Evolutionary conservation across 2,329 filamentous ascomycete species (phyloP).

Genomic region (Pseudocercospora vitis): DNA sequence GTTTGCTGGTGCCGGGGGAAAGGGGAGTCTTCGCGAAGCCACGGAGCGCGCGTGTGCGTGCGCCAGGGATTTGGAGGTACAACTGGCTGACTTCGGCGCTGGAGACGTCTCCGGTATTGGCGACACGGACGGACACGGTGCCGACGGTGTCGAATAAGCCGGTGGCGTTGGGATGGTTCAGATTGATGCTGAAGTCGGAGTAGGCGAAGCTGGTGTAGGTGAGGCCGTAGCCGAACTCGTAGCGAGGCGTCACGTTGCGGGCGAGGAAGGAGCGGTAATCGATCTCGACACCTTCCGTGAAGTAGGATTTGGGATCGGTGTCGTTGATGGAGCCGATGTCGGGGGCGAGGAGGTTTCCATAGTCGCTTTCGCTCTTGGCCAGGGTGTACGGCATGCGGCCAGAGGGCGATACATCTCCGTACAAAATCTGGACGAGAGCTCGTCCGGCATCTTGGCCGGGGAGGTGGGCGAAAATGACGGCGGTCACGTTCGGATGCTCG

Average conservation of each 20-base stretch:
- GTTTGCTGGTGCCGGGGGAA: constrained; percentile 20
- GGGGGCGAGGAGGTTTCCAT: constrained; percentile 24
- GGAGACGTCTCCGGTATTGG: constrained; percentile 59
- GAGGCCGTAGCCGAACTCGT: constrained; percentile 1
- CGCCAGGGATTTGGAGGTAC: constrained; percentile 42
- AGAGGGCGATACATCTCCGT: constrained; percentile 30
- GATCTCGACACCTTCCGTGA: constrained; percentile 43
- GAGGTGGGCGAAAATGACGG: constrained; percentile 31
- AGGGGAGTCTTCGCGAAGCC: constrained; percentile 42
- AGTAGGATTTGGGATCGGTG: constrained; percentile 41
- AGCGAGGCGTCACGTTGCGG: constrained; percentile 24
- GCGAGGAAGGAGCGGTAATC: constrained; percentile 46
- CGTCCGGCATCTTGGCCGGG: constrained; percentile 32
- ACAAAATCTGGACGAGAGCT: constrained; percentile 30
- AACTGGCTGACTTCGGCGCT: constrained; percentile 59
- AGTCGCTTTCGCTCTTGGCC: constrained; percentile 31
- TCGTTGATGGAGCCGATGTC: constrained; percentile 8
- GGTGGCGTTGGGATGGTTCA: constrained; percentile 8
- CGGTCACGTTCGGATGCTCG: constrained; percentile 35
- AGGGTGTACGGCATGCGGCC: constrained; percentile 34
- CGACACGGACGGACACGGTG: constrained; percentile 56
- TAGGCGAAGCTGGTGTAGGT: not conserved
- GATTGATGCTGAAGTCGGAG: constrained; percentile 14
- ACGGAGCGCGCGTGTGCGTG: constrained; percentile 31
- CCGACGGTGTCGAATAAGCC: constrained; percentile 63